Evolutionary conservation across 2,329 filamentous ascomycete species (phyloP), one percentile per base, ranked within the genome.

Genomic region (Daldinia sp.): DNA sequence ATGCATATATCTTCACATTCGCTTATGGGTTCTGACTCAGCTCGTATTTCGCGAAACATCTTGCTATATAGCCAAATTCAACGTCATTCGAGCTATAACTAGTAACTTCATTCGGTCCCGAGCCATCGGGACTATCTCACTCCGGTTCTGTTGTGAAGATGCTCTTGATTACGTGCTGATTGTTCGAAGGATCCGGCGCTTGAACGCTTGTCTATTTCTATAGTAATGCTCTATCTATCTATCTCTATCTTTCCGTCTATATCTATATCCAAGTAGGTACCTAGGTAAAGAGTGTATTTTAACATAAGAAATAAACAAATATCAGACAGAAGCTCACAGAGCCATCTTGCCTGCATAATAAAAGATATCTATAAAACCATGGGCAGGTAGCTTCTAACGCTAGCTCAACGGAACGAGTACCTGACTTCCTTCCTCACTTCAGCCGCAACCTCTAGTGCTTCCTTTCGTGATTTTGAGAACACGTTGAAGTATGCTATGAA

Each of bases 401-500:
- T 13, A 27, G 17, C 29, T 68, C 32, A 73, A 35, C 68, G 67
- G 35, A 73, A 65, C 10, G 65, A 59, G 41, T 71, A 73, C 41
- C 64, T 65, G 6, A 73, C 63, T 51, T 69, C 68, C 32, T 61
- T 52, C 53, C 65, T 69, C 8, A 73, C 68, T 23, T 66, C 62
- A 13, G 58, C 41, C 27, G 70, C 69, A 35, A 72, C 57, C 10
- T 65, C 37, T 8, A 73, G 29, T 4, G 70, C 70, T 43, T 72
- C 70, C 19, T 59, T 58, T 51, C 71, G 67, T 19, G 70, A 72
- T 7, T 58, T 63, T 4, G 73, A 75, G 63, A 71, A 71, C 10
- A 75, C 71, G 15, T 72, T 71, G 53, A 73, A 70, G 59, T 72
- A 75, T 11, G 72, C 72, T 9, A 75, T 51, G 41, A 73, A 74